A percentile compares a stretch with the other conserved stretches of the same genome.
Conservation (phyloP, 169 alveolate species). For the Cyclospora cayetanensis region DNA sequence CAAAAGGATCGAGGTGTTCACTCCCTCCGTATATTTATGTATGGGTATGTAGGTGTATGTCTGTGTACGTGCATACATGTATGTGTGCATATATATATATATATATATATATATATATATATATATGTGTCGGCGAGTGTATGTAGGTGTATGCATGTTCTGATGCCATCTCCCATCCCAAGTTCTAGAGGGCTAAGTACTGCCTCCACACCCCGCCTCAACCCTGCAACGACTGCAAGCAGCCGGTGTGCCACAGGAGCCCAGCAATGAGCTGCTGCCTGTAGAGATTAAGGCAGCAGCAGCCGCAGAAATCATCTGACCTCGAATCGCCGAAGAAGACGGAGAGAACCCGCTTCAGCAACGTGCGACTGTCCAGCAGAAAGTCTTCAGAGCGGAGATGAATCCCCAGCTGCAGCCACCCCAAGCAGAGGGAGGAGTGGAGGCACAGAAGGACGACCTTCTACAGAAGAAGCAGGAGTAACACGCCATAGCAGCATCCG, state of each 20-base stretch:
- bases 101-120: no score
- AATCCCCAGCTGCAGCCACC: constrained; percentile 78
- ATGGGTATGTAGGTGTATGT: background rate
- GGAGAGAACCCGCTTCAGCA: constrained; percentile 83
- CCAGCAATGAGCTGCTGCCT: background rate
- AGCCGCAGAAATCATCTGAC: background rate
- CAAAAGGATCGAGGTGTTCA: background rate
- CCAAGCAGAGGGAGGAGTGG: no score
- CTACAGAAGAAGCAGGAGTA: constrained; percentile 20
- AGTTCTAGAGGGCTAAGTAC: background rate
- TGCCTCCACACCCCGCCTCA: background rate
- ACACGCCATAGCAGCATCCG: background rate
- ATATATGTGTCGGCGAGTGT: background rate
- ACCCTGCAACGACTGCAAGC: background rate
- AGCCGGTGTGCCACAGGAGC: background rate
- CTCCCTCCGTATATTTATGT: background rate
- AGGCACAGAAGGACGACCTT: background rate
- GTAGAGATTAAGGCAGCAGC: background rate
- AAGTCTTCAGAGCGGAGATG: constrained; percentile 85
- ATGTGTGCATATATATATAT: background rate
- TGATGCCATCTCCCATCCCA: background rate
- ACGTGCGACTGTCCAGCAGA: constrained; percentile 85
- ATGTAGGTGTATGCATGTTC: background rate
- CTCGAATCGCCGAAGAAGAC: constrained; percentile 83
- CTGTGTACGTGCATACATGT: background rate